phyloP scores from a whole-genome alignment of 352 stramenopile species.

The Globisporangium parvum region DNA sequence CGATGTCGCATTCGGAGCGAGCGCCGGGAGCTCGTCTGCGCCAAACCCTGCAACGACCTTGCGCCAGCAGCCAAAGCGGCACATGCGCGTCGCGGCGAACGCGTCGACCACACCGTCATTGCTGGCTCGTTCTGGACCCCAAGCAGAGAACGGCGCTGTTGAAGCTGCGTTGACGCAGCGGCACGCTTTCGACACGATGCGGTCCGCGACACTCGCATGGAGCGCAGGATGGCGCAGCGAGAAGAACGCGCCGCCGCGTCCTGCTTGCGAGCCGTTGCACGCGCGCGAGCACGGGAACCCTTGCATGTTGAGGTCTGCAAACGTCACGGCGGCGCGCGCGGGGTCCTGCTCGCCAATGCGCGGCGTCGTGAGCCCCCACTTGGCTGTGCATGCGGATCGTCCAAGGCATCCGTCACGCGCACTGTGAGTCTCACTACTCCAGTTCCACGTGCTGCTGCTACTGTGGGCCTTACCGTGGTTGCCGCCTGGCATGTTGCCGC shows the following conservation, averaged over 20 bases:
- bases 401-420: no score
- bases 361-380: conserved; percentile 64
- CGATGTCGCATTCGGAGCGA: conserved; percentile 49
- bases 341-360: conserved; percentile 14
- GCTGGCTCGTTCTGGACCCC: no score
- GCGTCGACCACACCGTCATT: background rate
- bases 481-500: conserved; percentile 34
- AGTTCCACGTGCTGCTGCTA: no score
- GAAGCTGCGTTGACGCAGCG: conserved; percentile 14
- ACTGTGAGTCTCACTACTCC: background rate
- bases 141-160: conserved; percentile 2
- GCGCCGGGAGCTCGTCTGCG: conserved; percentile 27
- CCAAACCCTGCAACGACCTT: conserved; percentile 42
- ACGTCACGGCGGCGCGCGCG: conserved; percentile 34
- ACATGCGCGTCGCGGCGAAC: conserved; percentile 58
- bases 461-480: conserved; percentile 46
- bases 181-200: conserved; percentile 42
- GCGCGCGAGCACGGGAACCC: conserved; percentile 67
- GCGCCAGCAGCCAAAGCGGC: conserved; percentile 51
- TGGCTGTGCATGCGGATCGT: conserved; percentile 43
- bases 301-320: conserved; percentile 81
- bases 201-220: conserved; percentile 41
- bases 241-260: conserved; percentile 69
- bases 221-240: conserved; percentile 32
- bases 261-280: conserved; percentile 69